Percentiles rank a stretch among this genome's conserved stretches.
These are phyloP conservation scores for Albatrellus ellisii DNA, from an alignment of 768 basidiomycete genomes.

Conservation along the genomic window DNA sequence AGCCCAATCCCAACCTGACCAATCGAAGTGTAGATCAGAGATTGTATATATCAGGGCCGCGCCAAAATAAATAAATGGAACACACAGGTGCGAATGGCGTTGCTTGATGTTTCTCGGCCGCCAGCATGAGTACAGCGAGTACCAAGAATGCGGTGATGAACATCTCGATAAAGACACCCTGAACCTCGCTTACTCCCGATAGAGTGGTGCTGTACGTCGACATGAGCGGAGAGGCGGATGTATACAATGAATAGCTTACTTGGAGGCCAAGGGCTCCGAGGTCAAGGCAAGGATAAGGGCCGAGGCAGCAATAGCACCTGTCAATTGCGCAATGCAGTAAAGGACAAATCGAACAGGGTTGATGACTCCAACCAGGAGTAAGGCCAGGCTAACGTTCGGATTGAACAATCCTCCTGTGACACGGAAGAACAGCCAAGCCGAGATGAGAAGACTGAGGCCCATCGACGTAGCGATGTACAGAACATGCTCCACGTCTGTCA, in stretches of 20 bases:
- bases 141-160: constrained; percentile 49
- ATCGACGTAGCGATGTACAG: constrained; percentile 47
- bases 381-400: constrained; percentile 45
- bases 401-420: constrained; percentile 56
- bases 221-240: not conserved
- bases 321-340: constrained; percentile 47
- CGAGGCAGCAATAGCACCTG: constrained; percentile 46
- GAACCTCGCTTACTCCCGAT: constrained; percentile 34
- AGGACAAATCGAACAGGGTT: constrained; percentile 42
- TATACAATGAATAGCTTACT: constrained; percentile 24
- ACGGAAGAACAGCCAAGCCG: constrained; percentile 58
- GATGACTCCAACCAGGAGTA: constrained; percentile 43
- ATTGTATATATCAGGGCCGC: not conserved
- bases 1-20: constrained; percentile 49
- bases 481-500: constrained; percentile 23
- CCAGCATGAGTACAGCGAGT: constrained; percentile 58
- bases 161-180: constrained; percentile 62
- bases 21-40: constrained; percentile 3
- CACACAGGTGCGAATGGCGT: constrained; percentile 58
- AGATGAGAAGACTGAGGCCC: constrained; percentile 48
- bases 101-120: constrained; percentile 52
- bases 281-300: constrained; percentile 42
- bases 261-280: constrained; percentile 38
- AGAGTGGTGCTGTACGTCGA: constrained; percentile 30
- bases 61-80: not conserved